Conservation (phyloP, 371 early-diverging fungal genomes). For the Actinomortierella wolfii region DNA sequence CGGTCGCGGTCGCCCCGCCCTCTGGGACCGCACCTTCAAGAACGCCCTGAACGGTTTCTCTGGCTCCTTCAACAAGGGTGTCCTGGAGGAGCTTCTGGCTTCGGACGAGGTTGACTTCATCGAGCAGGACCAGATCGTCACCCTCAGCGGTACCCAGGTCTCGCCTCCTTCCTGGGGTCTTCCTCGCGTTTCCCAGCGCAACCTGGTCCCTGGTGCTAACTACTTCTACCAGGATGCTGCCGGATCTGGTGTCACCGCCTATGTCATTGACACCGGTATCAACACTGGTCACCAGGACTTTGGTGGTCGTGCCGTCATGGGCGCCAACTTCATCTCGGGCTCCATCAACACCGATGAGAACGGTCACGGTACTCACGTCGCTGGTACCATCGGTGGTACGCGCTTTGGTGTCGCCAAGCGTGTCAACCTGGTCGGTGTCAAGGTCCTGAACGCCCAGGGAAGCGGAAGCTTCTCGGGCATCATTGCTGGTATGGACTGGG, state of each 20-base stretch:
- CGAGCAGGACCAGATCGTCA: constrained; percentile 39
- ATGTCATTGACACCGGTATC: constrained; percentile 63
- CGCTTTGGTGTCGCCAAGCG: constrained; percentile 71
- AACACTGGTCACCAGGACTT: constrained; percentile 55
- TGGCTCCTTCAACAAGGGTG: constrained; percentile 18
- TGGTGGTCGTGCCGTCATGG: constrained; percentile 52
- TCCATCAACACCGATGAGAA: constrained; percentile 56
- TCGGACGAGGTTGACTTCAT: constrained; percentile 39
- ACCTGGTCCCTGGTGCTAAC: constrained; percentile 32
- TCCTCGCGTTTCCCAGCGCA: constrained; percentile 54
- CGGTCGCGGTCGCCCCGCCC: constrained; percentile 28
- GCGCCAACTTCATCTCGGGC: constrained; percentile 46
- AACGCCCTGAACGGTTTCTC: constrained; percentile 11
- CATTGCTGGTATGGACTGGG: constrained; percentile 77
- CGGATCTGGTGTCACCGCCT: constrained; percentile 52
- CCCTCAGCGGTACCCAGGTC: constrained; percentile 19
- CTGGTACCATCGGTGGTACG: constrained; percentile 69
- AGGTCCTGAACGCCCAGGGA: constrained; percentile 62
- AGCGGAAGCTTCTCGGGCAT: constrained; percentile 64
- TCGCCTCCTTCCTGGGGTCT: constrained; percentile 57
- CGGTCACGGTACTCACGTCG: constrained; percentile 71
- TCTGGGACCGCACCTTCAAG: constrained; percentile 14
- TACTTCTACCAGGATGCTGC: constrained; percentile 44
- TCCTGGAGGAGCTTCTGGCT: constrained; percentile 24
- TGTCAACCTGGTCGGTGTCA: constrained; percentile 62